phyloP scores from a whole-genome alignment of 768 basidiomycete species.

The Lactifluus echinatus region DNA sequence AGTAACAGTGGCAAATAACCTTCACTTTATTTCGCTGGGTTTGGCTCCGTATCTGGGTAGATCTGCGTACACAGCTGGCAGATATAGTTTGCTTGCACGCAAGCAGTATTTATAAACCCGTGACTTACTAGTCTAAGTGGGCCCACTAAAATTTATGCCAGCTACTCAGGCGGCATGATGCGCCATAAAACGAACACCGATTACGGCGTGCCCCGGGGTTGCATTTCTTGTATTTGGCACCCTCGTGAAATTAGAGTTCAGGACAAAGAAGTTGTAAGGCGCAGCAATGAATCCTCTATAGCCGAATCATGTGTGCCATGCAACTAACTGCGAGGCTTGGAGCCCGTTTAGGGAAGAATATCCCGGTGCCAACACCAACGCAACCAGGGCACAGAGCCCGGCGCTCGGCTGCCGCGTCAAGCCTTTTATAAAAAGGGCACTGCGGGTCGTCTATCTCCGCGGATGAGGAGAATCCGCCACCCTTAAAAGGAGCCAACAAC shows the following conservation, averaged over 20 bases:
- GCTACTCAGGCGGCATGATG: no score
- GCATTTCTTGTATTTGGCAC: not conserved
- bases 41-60: slow-evolving; percentile 8
- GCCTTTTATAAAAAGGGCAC: not conserved
- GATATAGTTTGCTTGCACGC: slow-evolving; percentile 2
- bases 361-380: not conserved
- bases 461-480: not conserved
- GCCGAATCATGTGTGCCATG: not conserved
- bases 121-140: not conserved
- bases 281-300: not conserved
- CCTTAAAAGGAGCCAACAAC: not conserved
- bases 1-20: slow-evolving; percentile 23
- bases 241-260: slow-evolving; percentile 2
- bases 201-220: not conserved
- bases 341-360: not conserved
- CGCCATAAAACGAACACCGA: not conserved
- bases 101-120: not conserved
- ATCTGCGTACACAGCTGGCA: no score
- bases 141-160: no score
- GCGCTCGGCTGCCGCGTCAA: not conserved
- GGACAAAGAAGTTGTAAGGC: not conserved
- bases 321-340: slow-evolving; percentile 5
- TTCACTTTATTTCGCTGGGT: not conserved
- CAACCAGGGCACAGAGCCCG: slow-evolving; percentile 5
- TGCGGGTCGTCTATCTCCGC: slow-evolving; percentile 6